Percentiles rank a stretch among this genome's conserved stretches.
phyloP scores from a whole-genome alignment of 805 yeast species.

The Saturnispora serradocipensis region DNA sequence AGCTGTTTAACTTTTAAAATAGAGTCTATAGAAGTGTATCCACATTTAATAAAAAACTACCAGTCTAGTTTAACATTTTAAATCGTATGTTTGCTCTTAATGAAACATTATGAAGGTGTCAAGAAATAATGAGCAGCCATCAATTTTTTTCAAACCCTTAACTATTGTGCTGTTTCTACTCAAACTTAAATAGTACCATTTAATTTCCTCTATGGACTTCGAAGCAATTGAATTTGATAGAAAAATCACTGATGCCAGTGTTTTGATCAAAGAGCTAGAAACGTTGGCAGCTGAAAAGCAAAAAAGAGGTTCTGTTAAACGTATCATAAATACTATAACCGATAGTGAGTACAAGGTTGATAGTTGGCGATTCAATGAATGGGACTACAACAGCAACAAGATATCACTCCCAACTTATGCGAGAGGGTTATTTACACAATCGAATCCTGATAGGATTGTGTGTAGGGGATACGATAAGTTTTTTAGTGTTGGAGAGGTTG shows the following conservation, averaged over 20 bases:
- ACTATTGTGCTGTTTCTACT: not conserved
- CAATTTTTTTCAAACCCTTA: not conserved
- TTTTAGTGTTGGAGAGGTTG: conserved; percentile 68
- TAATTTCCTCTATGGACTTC: not conserved
- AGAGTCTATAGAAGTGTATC: not conserved
- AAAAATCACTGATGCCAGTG: not conserved
- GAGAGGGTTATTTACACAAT: conserved; percentile 65
- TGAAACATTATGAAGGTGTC: not conserved
- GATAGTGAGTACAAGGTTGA: conserved; percentile 17
- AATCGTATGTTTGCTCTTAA: not conserved
- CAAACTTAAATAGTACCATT: not conserved
- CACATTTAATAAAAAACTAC: not conserved
- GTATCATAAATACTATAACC: conserved; percentile 16
- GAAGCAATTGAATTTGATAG: not conserved
- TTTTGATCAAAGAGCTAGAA: not conserved
- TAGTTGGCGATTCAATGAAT: conserved; percentile 83
- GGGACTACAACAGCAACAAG: conserved; percentile 63
- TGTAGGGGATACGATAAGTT: conserved; percentile 93
- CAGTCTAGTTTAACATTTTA: too few species aligned
- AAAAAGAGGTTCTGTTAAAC: conserved; percentile 22
- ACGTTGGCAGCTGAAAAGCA: conserved; percentile 6
- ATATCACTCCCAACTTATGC: conserved; percentile 61
- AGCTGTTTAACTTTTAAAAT: not conserved
- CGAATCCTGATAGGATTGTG: conserved; percentile 36
- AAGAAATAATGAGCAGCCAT: not conserved